Conservation (phyloP, 164 flowering plant species). For the Cinnamomum chago region DNA sequence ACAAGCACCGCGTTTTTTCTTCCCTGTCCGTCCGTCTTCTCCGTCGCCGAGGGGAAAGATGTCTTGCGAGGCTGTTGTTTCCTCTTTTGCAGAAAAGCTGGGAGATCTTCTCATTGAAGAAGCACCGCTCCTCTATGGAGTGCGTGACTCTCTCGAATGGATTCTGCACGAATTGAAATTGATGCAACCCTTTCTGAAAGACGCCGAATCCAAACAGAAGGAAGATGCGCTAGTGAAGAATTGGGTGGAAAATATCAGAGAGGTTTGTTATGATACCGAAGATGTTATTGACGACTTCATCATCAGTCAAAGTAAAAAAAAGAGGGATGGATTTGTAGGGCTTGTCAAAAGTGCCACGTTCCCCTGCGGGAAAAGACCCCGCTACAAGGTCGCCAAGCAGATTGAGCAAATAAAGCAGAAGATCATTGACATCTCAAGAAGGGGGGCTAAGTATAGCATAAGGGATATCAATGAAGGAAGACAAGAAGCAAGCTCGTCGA, state of each 20-base stretch:
- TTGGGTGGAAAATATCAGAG: background rate
- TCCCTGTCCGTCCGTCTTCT: no score
- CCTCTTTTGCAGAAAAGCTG: background rate
- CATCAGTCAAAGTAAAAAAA: background rate
- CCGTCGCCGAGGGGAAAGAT: background rate
- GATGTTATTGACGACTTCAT: background rate
- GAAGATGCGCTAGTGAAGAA: background rate
- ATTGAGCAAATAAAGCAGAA: background rate
- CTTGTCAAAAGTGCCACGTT: no score
- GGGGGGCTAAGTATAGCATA: background rate
- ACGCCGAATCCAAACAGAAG: background rate
- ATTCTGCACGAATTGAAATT: background rate
- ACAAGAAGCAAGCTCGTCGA: background rate
- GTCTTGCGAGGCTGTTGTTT: background rate
- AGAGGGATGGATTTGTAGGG: no score
- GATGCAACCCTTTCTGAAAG: background rate
- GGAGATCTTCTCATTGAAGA: background rate
- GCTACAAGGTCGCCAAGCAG: background rate
- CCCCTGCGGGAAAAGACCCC: background rate
- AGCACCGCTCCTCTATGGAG: background rate
- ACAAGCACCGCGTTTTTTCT: no score
- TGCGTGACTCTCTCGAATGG: background rate
- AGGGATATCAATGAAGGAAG: background rate
- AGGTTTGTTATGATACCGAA: background rate
- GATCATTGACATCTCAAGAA: background rate